phyloP scores from a whole-genome alignment of 2,329 filamentous ascomycete species.

The Colletotrichum sp. region DNA sequence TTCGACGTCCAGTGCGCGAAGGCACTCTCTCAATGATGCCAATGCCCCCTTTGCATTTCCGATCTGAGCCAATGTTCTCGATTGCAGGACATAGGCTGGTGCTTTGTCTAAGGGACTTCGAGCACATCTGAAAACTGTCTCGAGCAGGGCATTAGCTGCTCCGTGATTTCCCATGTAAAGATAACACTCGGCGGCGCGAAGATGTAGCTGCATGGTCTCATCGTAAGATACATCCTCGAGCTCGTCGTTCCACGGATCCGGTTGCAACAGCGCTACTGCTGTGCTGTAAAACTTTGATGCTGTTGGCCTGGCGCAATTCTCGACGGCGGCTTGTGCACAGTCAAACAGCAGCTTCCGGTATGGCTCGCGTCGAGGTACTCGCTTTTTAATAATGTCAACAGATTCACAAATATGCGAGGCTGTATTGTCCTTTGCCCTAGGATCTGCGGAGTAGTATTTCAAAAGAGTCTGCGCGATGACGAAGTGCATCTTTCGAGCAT shows the following conservation, averaged over 20 bases:
- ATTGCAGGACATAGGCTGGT: constrained; percentile 82
- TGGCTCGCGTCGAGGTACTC: constrained; percentile 62
- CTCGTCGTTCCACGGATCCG: constrained; percentile 76
- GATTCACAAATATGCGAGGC: constrained; percentile 84
- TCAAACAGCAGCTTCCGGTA: constrained; percentile 81
- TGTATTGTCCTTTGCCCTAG: constrained; percentile 70
- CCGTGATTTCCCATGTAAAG: constrained; percentile 77
- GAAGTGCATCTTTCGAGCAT: constrained; percentile 84
- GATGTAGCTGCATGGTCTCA: constrained; percentile 81
- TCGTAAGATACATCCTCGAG: constrained; percentile 79
- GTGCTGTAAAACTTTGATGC: constrained; percentile 82
- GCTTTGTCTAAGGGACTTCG: constrained; percentile 79
- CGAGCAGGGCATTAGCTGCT: constrained; percentile 71
- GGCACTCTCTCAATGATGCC: constrained; percentile 70
- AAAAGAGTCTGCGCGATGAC: constrained; percentile 83
- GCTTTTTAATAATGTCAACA: constrained; percentile 73
- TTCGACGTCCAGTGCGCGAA: constrained; percentile 71
- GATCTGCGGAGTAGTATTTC: constrained; percentile 67
- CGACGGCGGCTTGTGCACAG: constrained; percentile 77
- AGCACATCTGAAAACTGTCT: constrained; percentile 72
- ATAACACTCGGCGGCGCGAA: constrained; percentile 82
- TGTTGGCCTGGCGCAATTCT: constrained; percentile 82
- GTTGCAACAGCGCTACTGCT: constrained; percentile 80
- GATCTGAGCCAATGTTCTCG: constrained; percentile 75
- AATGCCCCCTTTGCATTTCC: constrained; percentile 76